Conservation (phyloP, 352 stramenopile genomes). For the Saprolegnia parasitica region DNA sequence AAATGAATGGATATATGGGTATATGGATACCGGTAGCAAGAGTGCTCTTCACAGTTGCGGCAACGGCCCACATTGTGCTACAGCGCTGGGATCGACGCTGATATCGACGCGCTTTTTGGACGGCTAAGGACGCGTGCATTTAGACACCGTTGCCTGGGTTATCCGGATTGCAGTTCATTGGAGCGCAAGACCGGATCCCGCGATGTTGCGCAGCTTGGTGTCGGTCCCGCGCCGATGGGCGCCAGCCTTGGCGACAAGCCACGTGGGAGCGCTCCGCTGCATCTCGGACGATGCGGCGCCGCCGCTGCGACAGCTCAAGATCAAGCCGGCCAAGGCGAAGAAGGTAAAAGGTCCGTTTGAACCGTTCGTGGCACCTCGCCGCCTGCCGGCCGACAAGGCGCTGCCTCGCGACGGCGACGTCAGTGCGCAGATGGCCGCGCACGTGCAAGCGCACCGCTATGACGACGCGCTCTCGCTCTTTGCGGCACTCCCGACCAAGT, state of each 20-base stretch:
- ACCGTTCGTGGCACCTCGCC: not conserved
- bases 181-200: too few species aligned
- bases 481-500: not conserved
- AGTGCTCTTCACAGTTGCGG: too few species aligned
- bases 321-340: not conserved
- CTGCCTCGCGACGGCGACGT: not conserved
- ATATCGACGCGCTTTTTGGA: too few species aligned
- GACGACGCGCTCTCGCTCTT: slow-evolving; percentile 5
- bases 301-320: slow-evolving; percentile 12
- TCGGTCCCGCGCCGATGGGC: not conserved
- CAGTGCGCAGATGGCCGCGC: not conserved
- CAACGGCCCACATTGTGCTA: too few species aligned
- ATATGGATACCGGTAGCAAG: too few species aligned
- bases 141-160: too few species aligned
- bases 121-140: too few species aligned
- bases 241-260: not conserved
- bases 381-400: too few species aligned
- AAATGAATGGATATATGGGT: too few species aligned
- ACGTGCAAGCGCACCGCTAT: slow-evolving; percentile 5
- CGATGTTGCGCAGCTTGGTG: slow-evolving; percentile 5
- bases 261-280: not conserved
- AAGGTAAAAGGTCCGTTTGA: not conserved
- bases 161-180: too few species aligned
- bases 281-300: not conserved
- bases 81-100: too few species aligned